Percentiles rank a stretch among this genome's conserved stretches.
phyloP scores from a whole-genome alignment of 495 filamentous ascomycete genomes.

The Penicillium herquei region DNA sequence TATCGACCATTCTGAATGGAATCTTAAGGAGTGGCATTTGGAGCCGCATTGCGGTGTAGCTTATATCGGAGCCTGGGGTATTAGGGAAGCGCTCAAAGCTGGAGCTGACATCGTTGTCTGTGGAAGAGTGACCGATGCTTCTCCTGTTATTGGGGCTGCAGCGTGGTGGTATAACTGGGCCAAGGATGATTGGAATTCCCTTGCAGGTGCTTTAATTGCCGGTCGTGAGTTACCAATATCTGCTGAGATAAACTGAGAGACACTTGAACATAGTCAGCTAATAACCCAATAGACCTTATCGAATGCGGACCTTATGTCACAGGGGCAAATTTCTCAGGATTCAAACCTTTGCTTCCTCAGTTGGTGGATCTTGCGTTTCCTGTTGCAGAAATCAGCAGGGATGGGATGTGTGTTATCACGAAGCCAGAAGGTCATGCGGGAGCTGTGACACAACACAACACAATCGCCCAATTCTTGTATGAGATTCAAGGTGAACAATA shows the following conservation, averaged over 20 bases:
- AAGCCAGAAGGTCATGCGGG: conserved; percentile 27
- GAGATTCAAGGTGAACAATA: conserved; percentile 56
- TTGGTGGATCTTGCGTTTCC: conserved; percentile 37
- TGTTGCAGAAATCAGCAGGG: conserved; percentile 36
- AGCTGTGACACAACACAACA: conserved; percentile 36
- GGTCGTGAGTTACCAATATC: conserved; percentile 38
- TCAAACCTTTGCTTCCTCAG: conserved; percentile 27
- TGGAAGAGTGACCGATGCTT: conserved; percentile 51
- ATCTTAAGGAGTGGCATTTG: conserved; percentile 6
- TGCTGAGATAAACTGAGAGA: neutral
- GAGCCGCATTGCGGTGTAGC: conserved; percentile 15
- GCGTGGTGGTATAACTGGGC: conserved; percentile 47
- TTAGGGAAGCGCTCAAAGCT: conserved; percentile 34
- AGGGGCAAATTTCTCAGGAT: conserved; percentile 54
- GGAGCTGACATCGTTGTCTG: conserved; percentile 52
- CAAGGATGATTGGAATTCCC: conserved; percentile 35
- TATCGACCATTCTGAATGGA: conserved; percentile 14
- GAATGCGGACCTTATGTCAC: conserved; percentile 53
- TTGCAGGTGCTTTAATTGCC: conserved; percentile 45
- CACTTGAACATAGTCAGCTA: neutral
- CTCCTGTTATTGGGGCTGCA: conserved; percentile 47
- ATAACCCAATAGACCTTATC: conserved; percentile 33
- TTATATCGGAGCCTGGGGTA: conserved; percentile 35
- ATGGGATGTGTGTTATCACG: conserved; percentile 30
- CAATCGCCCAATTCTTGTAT: conserved; percentile 53